Base-by-base conservation (phyloP, 2,329 filamentous ascomycete genomes). In the Ophiostoma angusticollis region DNA sequence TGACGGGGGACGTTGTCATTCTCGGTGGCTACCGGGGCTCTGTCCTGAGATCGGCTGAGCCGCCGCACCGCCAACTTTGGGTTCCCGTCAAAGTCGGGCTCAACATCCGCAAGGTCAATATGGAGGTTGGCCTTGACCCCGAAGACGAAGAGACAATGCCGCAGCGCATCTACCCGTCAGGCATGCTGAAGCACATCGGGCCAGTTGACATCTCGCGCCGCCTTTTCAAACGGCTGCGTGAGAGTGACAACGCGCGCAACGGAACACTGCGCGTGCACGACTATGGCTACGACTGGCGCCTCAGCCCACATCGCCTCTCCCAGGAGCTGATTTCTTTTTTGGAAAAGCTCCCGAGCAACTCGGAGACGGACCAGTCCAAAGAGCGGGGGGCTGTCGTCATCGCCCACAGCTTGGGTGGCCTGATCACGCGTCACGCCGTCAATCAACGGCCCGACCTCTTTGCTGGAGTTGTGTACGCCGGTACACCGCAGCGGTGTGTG, bases 221-320 rank as follows among this genome's bases (percentile, higher is more conserved):
- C 28, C 64, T 96, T 1, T 78, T 95, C 58, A 87, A 84, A 54
- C 78, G 80, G 40, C 58, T 94, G 16, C 70, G 74, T 35, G 77
- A 79, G 23, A 83, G 74, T 47, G 76, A 84, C 11, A 93, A 93
- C 51, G 76, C 74, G 2, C 70, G 72, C 37, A 68, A 64, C 4
- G 84, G 84, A 7, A 79, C 72, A 45, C 62, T 95, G 6, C 70
- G 85, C 33, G 72, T 94, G 1, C 86, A 86, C 65, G 80, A 95
- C 50, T 96, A 89, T 53, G 86, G 87, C 14, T 96, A 94, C 51
- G 89, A 96, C 59, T 96, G 89, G 89, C 72, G 89, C 13, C 63
- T 98, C 28, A 91, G 84, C 46, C 89, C 89, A 1, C 72, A 80
- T 51, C 63, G 85, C 1, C 68, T 91, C 0, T 86, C 82, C 3